Evolutionary conservation across 2,329 filamentous ascomycete species (phyloP), one percentile per base, ranked within the genome.

Genomic region (Scytalidium lignicola): DNA sequence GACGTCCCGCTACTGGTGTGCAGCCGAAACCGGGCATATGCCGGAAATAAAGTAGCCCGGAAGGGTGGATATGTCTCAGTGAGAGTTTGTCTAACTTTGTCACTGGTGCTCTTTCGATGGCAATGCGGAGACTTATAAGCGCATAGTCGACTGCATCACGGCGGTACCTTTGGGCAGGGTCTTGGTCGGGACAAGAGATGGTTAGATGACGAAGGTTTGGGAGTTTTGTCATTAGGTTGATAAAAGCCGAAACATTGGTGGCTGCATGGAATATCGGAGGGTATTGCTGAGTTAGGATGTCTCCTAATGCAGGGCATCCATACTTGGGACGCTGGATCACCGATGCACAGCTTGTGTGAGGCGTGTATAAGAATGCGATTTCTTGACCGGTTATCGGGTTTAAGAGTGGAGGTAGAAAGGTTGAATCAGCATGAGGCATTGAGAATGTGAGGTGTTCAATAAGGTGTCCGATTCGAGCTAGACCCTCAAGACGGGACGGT

Each of bases 231-330:
- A 95, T 74, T 44, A 87, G 87, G 55, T 82, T 77, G 58, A 92
- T 83, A 70, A 96, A 95, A 37, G 88, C 87, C 4, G 87, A 80
- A 6, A 95, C 85, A 63, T 96, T 93, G 52, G 88, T 92, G 7
- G 90, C 88, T 6, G 90, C 88, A 63, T 96, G 90, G 70, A 95
- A 95, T 2, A 95, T 72, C 5, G 90, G 88, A 46, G 89, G 88
- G 62, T 95, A 95, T 69, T 95, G 90, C 63, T 89, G 83, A 13
- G 89, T 88, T 52, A 95, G 75, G 51, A 95, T 78, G 62, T 92
- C 86, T 53, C 85, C 90, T 61, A 93, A 81, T 48, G 89, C 86
- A 58, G 79, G 76, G 65, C 84, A 88, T 57, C 86, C 88, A 65
- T 95, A 95, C 69, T 89, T 92, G 46, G 86, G 86, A 47, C 83